Evolutionary conservation across 179 eudicot genomes (phyloP).

Genomic region (Spinacia oleracea): DNA sequence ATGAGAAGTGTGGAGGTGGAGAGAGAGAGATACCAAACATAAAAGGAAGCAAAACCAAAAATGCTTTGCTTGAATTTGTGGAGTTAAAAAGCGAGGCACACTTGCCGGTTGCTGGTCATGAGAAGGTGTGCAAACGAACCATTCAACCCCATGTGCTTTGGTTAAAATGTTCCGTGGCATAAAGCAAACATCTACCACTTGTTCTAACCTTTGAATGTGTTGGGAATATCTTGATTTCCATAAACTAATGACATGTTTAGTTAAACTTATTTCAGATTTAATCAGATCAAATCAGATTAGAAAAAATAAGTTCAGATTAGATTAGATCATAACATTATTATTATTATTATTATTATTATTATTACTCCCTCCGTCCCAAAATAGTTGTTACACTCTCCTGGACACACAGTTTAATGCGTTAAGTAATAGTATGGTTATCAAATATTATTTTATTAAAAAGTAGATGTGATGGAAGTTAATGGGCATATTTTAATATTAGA

Average conservation of each 20-base stretch:
- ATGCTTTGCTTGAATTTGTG: slow-evolving; percentile 21
- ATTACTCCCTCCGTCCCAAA: too few species aligned
- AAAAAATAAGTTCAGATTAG: too few species aligned
- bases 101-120: slow-evolving; percentile 19
- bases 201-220: slow-evolving; percentile 32
- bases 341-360: too few species aligned
- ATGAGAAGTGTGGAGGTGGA: not conserved
- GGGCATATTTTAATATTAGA: too few species aligned
- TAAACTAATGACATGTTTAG: slow-evolving; percentile 24
- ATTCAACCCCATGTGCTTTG: slow-evolving; percentile 25
- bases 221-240: slow-evolving; percentile 37
- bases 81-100: slow-evolving; percentile 21
- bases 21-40: slow-evolving; percentile 14
- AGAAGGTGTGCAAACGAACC: slow-evolving; percentile 14
- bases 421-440: too few species aligned
- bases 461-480: too few species aligned
- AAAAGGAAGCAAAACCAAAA: slow-evolving; percentile 25
- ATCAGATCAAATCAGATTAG: too few species aligned
- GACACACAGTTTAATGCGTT: too few species aligned
- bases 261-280: too few species aligned
- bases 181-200: slow-evolving; percentile 27
- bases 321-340: too few species aligned
- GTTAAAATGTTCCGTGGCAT: slow-evolving; percentile 6
- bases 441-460: too few species aligned
- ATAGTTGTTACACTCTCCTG: too few species aligned